Evolutionary conservation across 306 rosid genomes (phyloP).

Genomic region (Casuarina equisetifolia): DNA sequence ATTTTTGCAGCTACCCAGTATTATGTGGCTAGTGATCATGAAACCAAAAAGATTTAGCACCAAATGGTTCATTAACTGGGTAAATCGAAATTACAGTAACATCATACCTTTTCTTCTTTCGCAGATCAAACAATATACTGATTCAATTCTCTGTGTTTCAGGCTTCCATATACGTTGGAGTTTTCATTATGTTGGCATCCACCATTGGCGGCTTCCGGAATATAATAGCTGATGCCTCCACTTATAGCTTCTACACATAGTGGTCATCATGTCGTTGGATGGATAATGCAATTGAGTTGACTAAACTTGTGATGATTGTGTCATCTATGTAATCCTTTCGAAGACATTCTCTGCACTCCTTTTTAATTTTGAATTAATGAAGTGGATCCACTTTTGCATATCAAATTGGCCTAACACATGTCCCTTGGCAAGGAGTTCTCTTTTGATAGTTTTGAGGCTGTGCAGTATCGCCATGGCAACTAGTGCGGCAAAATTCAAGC

Average conservation of each 20-base stretch:
- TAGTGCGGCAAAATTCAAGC: no score
- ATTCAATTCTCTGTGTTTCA: conserved; percentile 32
- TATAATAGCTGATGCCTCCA: conserved; percentile 74
- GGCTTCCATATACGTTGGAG: conserved; percentile 67
- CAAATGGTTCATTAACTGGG: conserved; percentile 94
- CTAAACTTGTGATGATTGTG: not conserved
- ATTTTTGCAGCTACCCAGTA: conserved; percentile 73
- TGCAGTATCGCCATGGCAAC: no score
- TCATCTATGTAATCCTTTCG: no score
- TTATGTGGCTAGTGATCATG: conserved; percentile 87
- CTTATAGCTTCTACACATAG: conserved; percentile 74
- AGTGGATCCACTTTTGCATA: not conserved
- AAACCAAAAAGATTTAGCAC: conserved; percentile 78
- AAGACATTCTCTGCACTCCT: not conserved
- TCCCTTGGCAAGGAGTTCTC: no score
- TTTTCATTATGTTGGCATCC: conserved; percentile 86
- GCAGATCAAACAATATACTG: not conserved
- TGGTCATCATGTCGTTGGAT: not conserved
- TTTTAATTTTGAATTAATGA: not conserved
- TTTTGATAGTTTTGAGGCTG: no score
- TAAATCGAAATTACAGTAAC: conserved; percentile 29
- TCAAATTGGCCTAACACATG: not conserved
- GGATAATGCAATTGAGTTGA: not conserved
- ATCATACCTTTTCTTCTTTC: conserved; percentile 8
- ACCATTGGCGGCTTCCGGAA: conserved; percentile 90